Conservation (phyloP, 306 rosid species). For the Rubus idaeus region DNA sequence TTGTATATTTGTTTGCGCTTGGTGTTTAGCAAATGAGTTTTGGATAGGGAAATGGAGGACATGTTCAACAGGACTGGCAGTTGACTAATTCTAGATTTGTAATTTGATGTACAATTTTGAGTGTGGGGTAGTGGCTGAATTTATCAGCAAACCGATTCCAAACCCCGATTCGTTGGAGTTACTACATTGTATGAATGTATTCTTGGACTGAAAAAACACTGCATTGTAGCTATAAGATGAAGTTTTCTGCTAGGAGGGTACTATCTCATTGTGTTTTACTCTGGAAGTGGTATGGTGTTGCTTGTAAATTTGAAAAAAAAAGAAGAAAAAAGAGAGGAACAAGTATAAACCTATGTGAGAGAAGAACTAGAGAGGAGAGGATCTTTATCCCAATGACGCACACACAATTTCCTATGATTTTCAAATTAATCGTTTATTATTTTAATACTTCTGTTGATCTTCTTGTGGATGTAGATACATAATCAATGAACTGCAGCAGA, state of each 20-base stretch:
- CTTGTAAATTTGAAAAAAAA: background rate
- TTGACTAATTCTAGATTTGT: background rate
- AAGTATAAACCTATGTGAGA: background rate
- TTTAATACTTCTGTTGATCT: background rate
- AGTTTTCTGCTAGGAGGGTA: background rate
- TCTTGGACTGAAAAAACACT: background rate
- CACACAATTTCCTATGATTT: background rate
- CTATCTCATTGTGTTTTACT: background rate
- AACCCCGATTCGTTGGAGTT: background rate
- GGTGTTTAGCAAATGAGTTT: background rate
- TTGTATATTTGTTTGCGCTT: background rate
- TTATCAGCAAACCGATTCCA: background rate
- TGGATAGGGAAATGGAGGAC: background rate
- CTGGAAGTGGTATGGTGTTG: background rate
- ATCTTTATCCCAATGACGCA: background rate
- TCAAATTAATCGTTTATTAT: background rate
- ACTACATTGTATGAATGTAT: background rate
- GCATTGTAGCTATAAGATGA: background rate
- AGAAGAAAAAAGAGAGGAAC: no score
- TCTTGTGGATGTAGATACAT: conserved; percentile 21
- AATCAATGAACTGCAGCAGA: conserved; percentile 31
- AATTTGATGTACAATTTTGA: background rate
- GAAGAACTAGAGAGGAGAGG: background rate
- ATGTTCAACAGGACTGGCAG: background rate
- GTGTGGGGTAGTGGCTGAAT: background rate